These are phyloP conservation scores for Gossypium longicalyx DNA, from an alignment of 345 rosid genomes.

Conservation along the genomic window DNA sequence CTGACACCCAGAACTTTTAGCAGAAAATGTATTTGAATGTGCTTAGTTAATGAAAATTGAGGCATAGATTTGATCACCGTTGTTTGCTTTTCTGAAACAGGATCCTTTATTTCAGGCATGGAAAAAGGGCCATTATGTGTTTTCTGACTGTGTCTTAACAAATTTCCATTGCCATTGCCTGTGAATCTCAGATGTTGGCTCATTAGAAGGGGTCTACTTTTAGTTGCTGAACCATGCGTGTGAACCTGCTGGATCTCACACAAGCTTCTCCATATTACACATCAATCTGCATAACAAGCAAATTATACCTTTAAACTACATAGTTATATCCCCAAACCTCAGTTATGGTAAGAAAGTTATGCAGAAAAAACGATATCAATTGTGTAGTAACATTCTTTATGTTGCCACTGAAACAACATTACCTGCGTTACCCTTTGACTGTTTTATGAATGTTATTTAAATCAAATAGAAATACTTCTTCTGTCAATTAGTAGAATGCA, in stretches of 20 bases:
- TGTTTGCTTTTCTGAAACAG: neutral
- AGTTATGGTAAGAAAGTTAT: neutral
- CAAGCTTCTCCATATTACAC: conserved; percentile 98
- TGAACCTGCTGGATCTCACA: conserved; percentile 96
- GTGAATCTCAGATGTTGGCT: conserved; percentile 86
- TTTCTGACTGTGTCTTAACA: conserved; percentile 14
- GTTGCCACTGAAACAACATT: too few relatives aligned
- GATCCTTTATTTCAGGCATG: neutral
- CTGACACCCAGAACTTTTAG: neutral
- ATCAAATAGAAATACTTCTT: too few relatives aligned
- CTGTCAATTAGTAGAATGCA: too few relatives aligned
- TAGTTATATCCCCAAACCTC: neutral
- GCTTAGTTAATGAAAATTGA: neutral
- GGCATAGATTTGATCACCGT: neutral
- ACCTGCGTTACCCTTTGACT: too few relatives aligned
- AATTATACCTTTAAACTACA: neutral
- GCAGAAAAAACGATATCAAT: neutral
- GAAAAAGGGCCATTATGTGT: neutral
- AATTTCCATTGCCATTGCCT: conserved; percentile 83
- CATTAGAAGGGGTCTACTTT: conserved; percentile 76
- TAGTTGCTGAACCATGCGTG: conserved; percentile 89
- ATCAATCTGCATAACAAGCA: conserved; percentile 45
- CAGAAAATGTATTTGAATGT: neutral
- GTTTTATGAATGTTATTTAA: too few relatives aligned
- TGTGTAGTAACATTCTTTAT: too few relatives aligned